A percentile compares a stretch with the other conserved stretches of the same genome.
Conservation (phyloP, 2,329 filamentous ascomycete genomes). For the Meredithiella fracta region DNA sequence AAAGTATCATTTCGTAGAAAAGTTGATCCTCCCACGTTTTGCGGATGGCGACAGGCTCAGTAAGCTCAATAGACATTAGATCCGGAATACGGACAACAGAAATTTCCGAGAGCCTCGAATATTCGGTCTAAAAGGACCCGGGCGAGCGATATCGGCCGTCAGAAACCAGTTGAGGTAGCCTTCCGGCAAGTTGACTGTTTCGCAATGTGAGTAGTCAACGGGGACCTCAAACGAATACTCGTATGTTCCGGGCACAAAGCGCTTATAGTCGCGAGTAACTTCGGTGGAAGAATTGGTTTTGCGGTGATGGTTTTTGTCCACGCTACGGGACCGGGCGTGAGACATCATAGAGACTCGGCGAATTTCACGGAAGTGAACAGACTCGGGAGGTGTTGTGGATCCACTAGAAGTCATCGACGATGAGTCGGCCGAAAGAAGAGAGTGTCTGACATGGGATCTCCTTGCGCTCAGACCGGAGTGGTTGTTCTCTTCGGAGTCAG, state of each 20-base stretch:
- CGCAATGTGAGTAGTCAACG: constrained; percentile 73
- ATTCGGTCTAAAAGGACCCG: constrained; percentile 81
- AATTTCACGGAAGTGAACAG: not conserved
- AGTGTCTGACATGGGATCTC: not conserved
- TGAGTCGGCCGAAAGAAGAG: constrained; percentile 1
- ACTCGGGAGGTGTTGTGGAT: not conserved
- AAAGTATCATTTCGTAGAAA: constrained; percentile 92
- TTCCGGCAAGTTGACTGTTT: constrained; percentile 75
- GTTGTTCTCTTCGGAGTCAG: not conserved
- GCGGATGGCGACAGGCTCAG: constrained; percentile 86
- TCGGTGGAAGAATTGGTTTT: constrained; percentile 34
- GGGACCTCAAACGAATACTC: constrained; percentile 68
- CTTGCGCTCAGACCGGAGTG: not conserved
- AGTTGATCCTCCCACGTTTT: constrained; percentile 89
- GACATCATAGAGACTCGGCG: constrained; percentile 5
- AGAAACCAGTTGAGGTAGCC: constrained; percentile 79
- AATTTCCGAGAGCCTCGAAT: constrained; percentile 65
- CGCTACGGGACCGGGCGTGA: constrained; percentile 68
- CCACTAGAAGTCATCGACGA: not conserved
- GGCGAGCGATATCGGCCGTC: constrained; percentile 68
- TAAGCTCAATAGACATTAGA: constrained; percentile 75
- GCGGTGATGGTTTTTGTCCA: constrained; percentile 55
- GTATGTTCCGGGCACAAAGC: constrained; percentile 59
- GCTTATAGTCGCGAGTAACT: constrained; percentile 58
- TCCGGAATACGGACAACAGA: constrained; percentile 70